phyloP scores from a whole-genome alignment of 768 basidiomycete species.

The Boletus vermiculosoides region DNA sequence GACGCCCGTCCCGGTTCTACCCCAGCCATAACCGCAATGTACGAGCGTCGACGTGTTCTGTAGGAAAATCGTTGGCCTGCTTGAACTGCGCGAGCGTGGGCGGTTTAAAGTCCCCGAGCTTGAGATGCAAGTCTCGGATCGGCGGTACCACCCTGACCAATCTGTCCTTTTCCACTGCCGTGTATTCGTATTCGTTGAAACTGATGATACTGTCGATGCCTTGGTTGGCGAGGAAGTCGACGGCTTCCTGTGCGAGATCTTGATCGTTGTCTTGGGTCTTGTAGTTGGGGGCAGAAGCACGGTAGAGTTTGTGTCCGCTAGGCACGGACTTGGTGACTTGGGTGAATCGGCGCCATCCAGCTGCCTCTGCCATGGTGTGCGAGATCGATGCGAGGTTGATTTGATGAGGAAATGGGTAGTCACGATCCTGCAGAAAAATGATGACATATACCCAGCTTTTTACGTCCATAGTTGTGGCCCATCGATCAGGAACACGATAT shows the following conservation, averaged over 20 bases:
- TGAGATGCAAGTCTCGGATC: slow-evolving; percentile 20
- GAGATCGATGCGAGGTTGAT: neutral
- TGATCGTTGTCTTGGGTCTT: slow-evolving; percentile 3
- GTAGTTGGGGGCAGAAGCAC: slow-evolving; percentile 27
- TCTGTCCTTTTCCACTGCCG: neutral
- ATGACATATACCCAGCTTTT: neutral
- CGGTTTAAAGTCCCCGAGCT: slow-evolving; percentile 9
- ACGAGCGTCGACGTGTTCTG: slow-evolving; percentile 3
- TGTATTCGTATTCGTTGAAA: neutral
- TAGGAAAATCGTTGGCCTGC: slow-evolving; percentile 17
- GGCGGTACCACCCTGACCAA: slow-evolving; percentile 1
- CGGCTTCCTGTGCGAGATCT: neutral
- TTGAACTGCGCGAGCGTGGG: slow-evolving; percentile 19
- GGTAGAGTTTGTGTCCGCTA: slow-evolving; percentile 16
- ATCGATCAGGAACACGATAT: neutral
- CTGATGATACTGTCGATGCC: neutral
- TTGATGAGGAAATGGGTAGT: neutral
- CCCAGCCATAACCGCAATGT: slow-evolving; percentile 14
- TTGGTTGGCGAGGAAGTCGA: neutral
- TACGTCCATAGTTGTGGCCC: too few relatives aligned
- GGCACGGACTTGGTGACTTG: slow-evolving; percentile 3
- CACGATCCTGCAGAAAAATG: neutral
- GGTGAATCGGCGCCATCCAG: neutral
- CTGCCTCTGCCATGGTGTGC: neutral
- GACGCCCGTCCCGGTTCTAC: slow-evolving; percentile 11